phyloP scores from a whole-genome alignment of 2,329 filamentous ascomycete genomes.

The Hymenoscyphus salicellus region DNA sequence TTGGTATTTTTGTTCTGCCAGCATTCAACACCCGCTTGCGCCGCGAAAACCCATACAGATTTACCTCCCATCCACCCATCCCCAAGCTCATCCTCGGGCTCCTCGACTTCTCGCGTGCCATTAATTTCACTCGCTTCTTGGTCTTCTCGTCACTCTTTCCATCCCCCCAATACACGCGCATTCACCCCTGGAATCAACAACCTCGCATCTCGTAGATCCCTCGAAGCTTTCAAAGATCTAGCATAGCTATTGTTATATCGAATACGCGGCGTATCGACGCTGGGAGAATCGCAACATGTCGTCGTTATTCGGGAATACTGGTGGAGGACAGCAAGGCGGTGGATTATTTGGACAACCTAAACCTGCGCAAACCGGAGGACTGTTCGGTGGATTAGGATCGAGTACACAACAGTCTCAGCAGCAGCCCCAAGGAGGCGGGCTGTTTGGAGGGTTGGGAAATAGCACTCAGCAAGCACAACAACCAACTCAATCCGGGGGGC shows the following conservation, averaged over 20 bases:
- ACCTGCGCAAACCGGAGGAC: slow-evolving; percentile 15
- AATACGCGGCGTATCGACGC: not conserved
- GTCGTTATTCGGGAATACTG: slow-evolving; percentile 20
- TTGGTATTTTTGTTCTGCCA: slow-evolving; percentile 1
- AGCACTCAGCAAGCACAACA: slow-evolving; percentile 28
- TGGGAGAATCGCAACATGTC: slow-evolving; percentile 5
- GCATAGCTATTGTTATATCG: not conserved
- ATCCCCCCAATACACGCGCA: not conserved
- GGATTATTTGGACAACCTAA: slow-evolving; percentile 32
- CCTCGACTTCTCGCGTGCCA: not conserved
- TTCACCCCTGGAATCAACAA: no score
- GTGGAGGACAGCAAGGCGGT: slow-evolving; percentile 9
- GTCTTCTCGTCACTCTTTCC: not conserved
- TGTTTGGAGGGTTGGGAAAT: slow-evolving; percentile 41
- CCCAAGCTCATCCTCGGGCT: not conserved
- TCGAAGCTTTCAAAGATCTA: slow-evolving; percentile 1
- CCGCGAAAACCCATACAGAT: not conserved
- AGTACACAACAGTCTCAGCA: slow-evolving; percentile 23
- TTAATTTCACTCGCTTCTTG: not conserved
- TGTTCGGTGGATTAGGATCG: slow-evolving; percentile 20
- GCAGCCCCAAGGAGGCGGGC: slow-evolving; percentile 28
- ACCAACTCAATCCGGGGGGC: slow-evolving; percentile 28
- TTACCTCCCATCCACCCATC: not conserved
- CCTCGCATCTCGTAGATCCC: not conserved
- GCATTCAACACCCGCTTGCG: not conserved